Evolutionary conservation across 176 grass and related monocot genomes (phyloP).

Genomic region (Carex pumila): DNA sequence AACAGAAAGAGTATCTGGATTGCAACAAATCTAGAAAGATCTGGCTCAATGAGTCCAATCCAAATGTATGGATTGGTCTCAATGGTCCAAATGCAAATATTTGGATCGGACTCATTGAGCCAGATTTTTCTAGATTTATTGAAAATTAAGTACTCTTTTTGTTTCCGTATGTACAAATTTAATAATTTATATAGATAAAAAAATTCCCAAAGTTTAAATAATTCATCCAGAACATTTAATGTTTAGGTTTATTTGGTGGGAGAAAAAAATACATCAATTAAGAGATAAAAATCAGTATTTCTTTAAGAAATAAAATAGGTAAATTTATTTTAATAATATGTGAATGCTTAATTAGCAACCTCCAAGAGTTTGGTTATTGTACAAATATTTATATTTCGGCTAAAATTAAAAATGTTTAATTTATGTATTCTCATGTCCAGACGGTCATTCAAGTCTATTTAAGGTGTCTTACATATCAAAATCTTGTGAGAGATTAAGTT

Average conservation of each 20-base stretch:
- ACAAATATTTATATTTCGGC: too few relatives aligned
- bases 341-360: not conserved
- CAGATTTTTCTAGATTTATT: too few relatives aligned
- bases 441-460: not conserved
- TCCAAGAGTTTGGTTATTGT: not conserved
- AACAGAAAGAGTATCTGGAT: too few relatives aligned
- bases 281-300: not conserved
- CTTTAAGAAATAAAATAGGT: not conserved
- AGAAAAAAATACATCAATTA: not conserved
- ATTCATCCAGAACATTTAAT: not conserved
- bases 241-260: not conserved
- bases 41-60: too few relatives aligned
- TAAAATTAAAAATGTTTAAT: too few relatives aligned
- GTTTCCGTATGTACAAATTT: too few relatives aligned
- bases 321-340: not conserved
- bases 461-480: not conserved
- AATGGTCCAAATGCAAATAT: too few relatives aligned
- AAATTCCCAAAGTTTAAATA: not conserved
- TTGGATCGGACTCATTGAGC: too few relatives aligned
- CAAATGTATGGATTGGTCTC: too few relatives aligned
- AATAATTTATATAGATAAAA: too few relatives aligned
- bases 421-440: not conserved
- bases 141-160: too few relatives aligned
- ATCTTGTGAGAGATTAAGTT: not conserved
- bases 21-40: too few relatives aligned